Evolutionary conservation across 306 rosid species (phyloP), one percentile per base, ranked within the genome.

Genomic region (Rubus idaeus): DNA sequence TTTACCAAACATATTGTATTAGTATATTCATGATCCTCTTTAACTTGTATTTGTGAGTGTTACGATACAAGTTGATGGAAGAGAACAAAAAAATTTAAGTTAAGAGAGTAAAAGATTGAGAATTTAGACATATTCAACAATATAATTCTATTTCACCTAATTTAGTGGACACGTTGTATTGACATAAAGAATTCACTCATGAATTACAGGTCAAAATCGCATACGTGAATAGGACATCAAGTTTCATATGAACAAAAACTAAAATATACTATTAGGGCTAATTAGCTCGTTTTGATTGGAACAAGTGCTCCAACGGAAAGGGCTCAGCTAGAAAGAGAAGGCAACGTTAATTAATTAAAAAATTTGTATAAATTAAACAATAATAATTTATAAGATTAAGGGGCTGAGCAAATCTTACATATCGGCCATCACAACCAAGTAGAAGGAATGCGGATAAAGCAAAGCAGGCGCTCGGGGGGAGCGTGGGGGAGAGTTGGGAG

Each of bases 401-500:
- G 41, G 20, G 41, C 20, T 62, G 35, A 35, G 6, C 11, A 62
- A 13, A 61, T 21, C 37, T 21, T 13, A 10, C 37, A 3, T 13
- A 3, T 20, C 42, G 30, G n/a, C 67, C 67, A 35, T 6, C 20
- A 35, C 10, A 35, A 62, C 20, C 44, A 14, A 62, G 68, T 20
- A 35, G 20, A 3, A 62, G 68, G n/a, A 30, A 6, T 35, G 20
- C 20, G 20, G 68, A 39, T 64, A 16, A 39, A 40, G 47, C 42
- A 30, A 35, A 2, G 21, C 67, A 49, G 70, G 81, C 70, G 79
- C 86, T 12, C 4, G 9, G 2, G 14, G 18, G 5, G 69, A 9
- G 68, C 23, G 53, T 57, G 51, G 40, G 68, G 68, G 64, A 23
- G 26, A 23, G 26, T 23, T 41, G 4, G 8, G 12, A 13, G 5